A percentile compares a stretch with the other conserved stretches of the same genome.
Conservation (phyloP, 2,329 filamentous ascomycete genomes). For the Aspergillus spinulosporus region DNA sequence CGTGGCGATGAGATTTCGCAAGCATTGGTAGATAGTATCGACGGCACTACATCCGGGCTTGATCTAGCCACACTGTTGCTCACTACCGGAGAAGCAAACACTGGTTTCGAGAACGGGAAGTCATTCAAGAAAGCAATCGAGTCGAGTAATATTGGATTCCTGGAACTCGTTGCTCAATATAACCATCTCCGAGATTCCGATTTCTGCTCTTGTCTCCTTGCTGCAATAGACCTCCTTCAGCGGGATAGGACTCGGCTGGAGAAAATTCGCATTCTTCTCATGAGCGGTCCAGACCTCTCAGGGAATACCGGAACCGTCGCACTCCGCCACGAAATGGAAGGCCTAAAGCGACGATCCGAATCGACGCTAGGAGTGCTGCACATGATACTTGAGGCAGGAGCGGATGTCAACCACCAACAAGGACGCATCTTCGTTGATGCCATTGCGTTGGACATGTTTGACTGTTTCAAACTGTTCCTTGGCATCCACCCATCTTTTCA, state of each 20-base stretch:
- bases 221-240: conserved; percentile 7
- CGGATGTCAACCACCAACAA: conserved; percentile 9
- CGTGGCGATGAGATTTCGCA: conserved; percentile 10
- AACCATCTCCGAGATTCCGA: conserved; percentile 9
- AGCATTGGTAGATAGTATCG: conserved; percentile 9
- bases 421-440: conserved; percentile 10
- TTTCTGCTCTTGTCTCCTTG: conserved; percentile 12
- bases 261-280: conserved; percentile 13
- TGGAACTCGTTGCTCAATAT: conserved; percentile 11
- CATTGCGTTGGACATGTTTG: conserved; percentile 9
- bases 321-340: conserved; percentile 13
- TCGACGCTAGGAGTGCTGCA: conserved; percentile 5
- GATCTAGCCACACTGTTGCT: conserved; percentile 6
- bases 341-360: conserved; percentile 8
- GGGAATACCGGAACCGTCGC: conserved; percentile 2
- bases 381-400: conserved; percentile 11
- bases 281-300: conserved; percentile 3
- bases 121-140: conserved; percentile 9
- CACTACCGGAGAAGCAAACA: conserved; percentile 6
- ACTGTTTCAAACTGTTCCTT: conserved; percentile 12
- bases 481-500: conserved; percentile 1
- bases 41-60: neutral
- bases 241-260: conserved; percentile 10
- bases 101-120: conserved; percentile 2
- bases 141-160: neutral